These are phyloP conservation scores for Boletus barrowsii DNA, from an alignment of 768 basidiomycete species.

Conservation along the genomic window DNA sequence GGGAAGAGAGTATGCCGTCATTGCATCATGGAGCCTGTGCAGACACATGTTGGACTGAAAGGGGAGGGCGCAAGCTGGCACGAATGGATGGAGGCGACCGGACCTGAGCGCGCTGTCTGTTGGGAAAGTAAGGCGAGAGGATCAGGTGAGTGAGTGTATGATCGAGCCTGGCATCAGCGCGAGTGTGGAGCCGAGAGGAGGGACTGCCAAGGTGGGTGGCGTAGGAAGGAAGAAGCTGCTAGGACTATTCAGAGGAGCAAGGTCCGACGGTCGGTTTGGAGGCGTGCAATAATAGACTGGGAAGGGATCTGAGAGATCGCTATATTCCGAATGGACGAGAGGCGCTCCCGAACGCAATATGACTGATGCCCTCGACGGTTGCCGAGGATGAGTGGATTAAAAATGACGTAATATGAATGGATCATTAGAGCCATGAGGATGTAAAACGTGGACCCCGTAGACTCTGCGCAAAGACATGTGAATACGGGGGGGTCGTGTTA, in stretches of 20 bases:
- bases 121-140: too few species aligned
- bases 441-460: constrained; percentile 16
- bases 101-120: too few species aligned
- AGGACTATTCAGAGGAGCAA: neutral
- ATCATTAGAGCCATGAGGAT: constrained; percentile 17
- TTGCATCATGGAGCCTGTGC: constrained; percentile 1
- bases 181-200: too few species aligned
- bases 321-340: neutral
- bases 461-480: constrained; percentile 23
- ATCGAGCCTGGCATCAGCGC: too few species aligned
- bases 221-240: too few species aligned
- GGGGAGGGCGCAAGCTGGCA: constrained; percentile 8
- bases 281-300: neutral
- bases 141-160: too few species aligned
- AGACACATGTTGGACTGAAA: constrained; percentile 13
- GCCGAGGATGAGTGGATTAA: constrained; percentile 8
- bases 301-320: constrained; percentile 11
- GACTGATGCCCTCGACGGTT: neutral
- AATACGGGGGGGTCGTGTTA: constrained; percentile 22
- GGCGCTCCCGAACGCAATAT: constrained; percentile 15
- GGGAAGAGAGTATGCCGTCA: constrained; percentile 10
- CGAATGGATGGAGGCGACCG: too few species aligned
- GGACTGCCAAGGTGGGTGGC: too few species aligned
- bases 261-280: neutral
- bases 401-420: neutral